phyloP scores from a whole-genome alignment of 2,329 filamentous ascomycete genomes.

The Rosellinia necatrix region DNA sequence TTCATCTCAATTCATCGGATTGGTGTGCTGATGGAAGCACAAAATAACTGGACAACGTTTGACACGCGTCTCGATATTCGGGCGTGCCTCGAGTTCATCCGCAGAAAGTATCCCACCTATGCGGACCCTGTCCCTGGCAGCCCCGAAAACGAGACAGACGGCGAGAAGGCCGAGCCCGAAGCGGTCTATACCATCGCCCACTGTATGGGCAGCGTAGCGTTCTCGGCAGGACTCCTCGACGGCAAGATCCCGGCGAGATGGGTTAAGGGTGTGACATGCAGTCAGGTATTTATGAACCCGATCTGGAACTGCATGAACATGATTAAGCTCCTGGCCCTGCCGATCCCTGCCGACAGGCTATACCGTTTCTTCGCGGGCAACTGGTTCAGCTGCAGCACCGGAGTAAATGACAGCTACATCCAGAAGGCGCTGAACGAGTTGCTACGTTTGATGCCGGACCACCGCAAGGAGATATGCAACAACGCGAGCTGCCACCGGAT shows the following conservation, averaged over 20 bases:
- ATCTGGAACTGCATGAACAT: slow-evolving; percentile 61
- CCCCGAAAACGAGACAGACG: background rate
- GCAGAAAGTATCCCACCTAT: slow-evolving; percentile 41
- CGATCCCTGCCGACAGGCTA: slow-evolving; percentile 53
- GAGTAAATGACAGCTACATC: slow-evolving; percentile 50
- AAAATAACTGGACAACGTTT: slow-evolving; percentile 61
- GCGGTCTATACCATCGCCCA: slow-evolving; percentile 62
- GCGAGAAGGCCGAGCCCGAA: slow-evolving; percentile 25
- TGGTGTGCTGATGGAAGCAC: slow-evolving; percentile 54
- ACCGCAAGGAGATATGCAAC: slow-evolving; percentile 61
- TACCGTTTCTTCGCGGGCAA: slow-evolving; percentile 54
- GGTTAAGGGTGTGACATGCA: slow-evolving; percentile 62
- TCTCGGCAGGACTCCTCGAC: slow-evolving; percentile 62
- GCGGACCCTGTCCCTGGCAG: background rate
- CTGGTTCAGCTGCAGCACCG: slow-evolving; percentile 61
- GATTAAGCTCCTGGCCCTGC: slow-evolving; percentile 56
- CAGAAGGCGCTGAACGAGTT: slow-evolving; percentile 60
- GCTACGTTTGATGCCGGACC: slow-evolving; percentile 61
- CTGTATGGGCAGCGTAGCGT: slow-evolving; percentile 67
- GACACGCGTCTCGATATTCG: slow-evolving; percentile 64
- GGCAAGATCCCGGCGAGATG: slow-evolving; percentile 61
- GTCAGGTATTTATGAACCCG: slow-evolving; percentile 68
- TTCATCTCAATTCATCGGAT: slow-evolving; percentile 64
- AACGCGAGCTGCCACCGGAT: slow-evolving; percentile 65
- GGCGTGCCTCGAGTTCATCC: slow-evolving; percentile 59